Conservation (phyloP, 805 yeast genomes). For the Huiozyma sinensis region DNA sequence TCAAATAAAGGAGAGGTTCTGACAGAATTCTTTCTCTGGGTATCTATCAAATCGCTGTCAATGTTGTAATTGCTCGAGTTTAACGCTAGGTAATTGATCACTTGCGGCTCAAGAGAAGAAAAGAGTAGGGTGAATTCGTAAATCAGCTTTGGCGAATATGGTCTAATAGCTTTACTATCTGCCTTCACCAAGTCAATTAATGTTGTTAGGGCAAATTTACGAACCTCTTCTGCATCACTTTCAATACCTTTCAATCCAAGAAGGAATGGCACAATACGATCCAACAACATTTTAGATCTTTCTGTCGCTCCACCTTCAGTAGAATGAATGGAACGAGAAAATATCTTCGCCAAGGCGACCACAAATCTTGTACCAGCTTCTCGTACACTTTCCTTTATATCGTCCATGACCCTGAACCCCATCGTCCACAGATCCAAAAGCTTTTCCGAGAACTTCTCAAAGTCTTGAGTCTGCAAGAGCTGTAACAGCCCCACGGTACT, state of each 20-base stretch:
- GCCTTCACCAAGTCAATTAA: constrained; percentile 59
- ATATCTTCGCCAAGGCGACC: constrained; percentile 48
- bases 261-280: constrained; percentile 63
- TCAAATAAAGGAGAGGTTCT: constrained; percentile 84
- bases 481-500: constrained; percentile 63
- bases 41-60: constrained; percentile 61
- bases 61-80: constrained; percentile 84
- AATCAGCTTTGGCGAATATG: constrained; percentile 58
- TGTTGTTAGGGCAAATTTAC: constrained; percentile 63
- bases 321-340: constrained; percentile 47
- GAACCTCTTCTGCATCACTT: constrained; percentile 79
- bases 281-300: constrained; percentile 37
- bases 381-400: constrained; percentile 87
- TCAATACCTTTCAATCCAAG: constrained; percentile 69
- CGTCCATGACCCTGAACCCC: constrained; percentile 86
- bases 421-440: constrained; percentile 72
- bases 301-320: constrained; percentile 31
- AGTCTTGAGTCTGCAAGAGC: constrained; percentile 49
- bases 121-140: constrained; percentile 60
- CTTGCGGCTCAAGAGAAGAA: constrained; percentile 88
- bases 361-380: constrained; percentile 66
- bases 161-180: constrained; percentile 48
- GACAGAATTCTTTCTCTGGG: constrained; percentile 60
- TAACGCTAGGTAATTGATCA: constrained; percentile 70
- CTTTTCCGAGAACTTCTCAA: constrained; percentile 37